Evolutionary conservation across 768 basidiomycete species (phyloP), one percentile per base, ranked within the genome.

Genomic region (Trametes coccinea): DNA sequence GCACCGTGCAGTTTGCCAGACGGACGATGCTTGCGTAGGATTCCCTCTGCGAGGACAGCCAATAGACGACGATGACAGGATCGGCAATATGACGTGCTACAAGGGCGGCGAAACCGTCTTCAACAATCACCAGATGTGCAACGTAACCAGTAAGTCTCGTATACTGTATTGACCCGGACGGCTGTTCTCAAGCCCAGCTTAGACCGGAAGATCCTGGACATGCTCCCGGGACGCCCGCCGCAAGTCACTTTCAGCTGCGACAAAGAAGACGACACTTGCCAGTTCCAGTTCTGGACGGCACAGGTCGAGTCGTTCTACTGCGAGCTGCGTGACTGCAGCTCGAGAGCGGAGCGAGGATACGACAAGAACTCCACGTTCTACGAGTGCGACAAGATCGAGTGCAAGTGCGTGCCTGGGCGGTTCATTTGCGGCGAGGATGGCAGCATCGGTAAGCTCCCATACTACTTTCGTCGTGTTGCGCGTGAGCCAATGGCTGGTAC

Each of bases 221-320:
- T 86, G 78, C 92, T 98, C n/a, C 90, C 92, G 0, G 89, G 83
- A 53, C 84, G 95, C 8, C 90, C 93, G 17, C 95, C 96, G 0
- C 95, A 98, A 73, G 95, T 98, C 2, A 98, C 97, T 0, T 99
- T 99, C 74, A 89, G 90, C 65, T 99, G 97, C 76, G 86, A 92
- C 60, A 82, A 77, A 17, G 61, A 71, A 1, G 77, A 80, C 11
- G 76, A 77, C 4, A 84, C 84, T 0, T 99, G 97, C 72, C 85
- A 86, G 27, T 99, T 99, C 82, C 95, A 99, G 75, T 99, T 99
- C 78, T 99, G 97, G 97, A 93, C 94, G 8, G 94, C 90, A 5
- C 81, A 91, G 67, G 83, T 93, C 58, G 96, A 99, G 72, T 95
- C 93, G 0, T 98, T 99, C 75, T 98, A 97, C 75, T 99, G 97